These are phyloP conservation scores for Moesziomyces sp. DNA, from an alignment of 1,284 basidiomycete species.

Conservation along the genomic window DNA sequence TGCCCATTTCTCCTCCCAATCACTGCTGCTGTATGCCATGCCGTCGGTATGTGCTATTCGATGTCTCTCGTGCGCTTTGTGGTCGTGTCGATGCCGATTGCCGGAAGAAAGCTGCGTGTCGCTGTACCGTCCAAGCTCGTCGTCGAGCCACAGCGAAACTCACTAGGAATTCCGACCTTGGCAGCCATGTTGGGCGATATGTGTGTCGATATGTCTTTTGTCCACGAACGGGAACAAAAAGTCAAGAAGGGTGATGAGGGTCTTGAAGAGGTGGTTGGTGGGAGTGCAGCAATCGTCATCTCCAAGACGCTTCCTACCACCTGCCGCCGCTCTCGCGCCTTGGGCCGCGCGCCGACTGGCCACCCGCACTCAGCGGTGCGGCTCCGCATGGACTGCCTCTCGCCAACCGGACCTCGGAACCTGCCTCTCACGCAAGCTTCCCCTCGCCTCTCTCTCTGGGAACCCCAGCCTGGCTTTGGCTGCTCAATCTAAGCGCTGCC, in stretches of 20 bases:
- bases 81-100: slow-evolving; percentile 3
- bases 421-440: background rate
- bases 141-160: slow-evolving; percentile 37
- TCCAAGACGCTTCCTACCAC: slow-evolving; percentile 34
- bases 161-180: slow-evolving; percentile 64
- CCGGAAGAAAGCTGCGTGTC: slow-evolving; percentile 17
- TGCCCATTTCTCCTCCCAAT: background rate
- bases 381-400: background rate
- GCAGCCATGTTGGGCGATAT: slow-evolving; percentile 56
- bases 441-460: background rate
- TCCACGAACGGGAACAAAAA: slow-evolving; percentile 39
- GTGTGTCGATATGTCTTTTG: slow-evolving; percentile 45
- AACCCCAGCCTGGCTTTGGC: background rate
- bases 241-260: slow-evolving; percentile 31
- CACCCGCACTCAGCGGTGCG: background rate
- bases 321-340: no score
- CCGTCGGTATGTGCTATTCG: background rate
- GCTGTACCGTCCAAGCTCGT: slow-evolving; percentile 6
- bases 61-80: slow-evolving; percentile 3
- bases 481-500: background rate
- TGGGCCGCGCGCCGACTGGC: background rate
- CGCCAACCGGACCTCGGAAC: background rate
- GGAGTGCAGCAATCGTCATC: slow-evolving; percentile 37
- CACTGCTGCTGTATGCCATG: background rate
- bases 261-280: slow-evolving; percentile 51